A percentile compares a stretch with the other conserved stretches of the same genome.
Evolutionary conservation across 2,329 filamentous ascomycete species (phyloP).

Genomic region (Ophiostoma australiae): DNA sequence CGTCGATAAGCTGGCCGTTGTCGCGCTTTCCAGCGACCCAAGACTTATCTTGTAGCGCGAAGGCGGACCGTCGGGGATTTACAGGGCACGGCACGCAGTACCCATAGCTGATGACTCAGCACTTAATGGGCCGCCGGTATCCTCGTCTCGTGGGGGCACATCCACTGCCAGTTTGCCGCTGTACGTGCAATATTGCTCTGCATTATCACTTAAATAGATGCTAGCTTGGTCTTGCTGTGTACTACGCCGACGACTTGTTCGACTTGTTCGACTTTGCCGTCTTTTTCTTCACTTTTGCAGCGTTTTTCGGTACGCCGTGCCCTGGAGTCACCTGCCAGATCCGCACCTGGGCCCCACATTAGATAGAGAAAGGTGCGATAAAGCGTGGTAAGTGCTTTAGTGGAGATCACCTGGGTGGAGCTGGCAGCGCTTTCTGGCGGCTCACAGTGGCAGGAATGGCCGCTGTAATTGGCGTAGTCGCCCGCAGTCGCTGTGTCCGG

Average conservation of each 20-base stretch:
- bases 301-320: neutral
- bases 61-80: neutral
- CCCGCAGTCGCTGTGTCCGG: neutral
- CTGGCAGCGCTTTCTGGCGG: neutral
- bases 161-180: neutral
- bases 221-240: neutral
- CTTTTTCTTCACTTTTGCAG: neutral
- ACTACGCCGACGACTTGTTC: neutral
- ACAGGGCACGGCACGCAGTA: slow-evolving; percentile 10
- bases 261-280: neutral
- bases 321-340: neutral
- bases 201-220: neutral
- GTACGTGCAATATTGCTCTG: neutral
- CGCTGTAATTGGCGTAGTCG: neutral
- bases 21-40: neutral
- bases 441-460: neutral
- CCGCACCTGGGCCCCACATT: neutral
- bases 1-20: neutral
- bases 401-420: neutral
- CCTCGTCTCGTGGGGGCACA: neutral
- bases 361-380: neutral
- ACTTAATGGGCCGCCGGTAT: neutral
- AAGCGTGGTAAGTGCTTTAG: neutral
- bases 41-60: neutral
- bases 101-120: neutral